Evolutionary conservation across 169 alveolate genomes (phyloP), one percentile per base, ranked within the genome.

Genomic region (Babesia divergens): DNA sequence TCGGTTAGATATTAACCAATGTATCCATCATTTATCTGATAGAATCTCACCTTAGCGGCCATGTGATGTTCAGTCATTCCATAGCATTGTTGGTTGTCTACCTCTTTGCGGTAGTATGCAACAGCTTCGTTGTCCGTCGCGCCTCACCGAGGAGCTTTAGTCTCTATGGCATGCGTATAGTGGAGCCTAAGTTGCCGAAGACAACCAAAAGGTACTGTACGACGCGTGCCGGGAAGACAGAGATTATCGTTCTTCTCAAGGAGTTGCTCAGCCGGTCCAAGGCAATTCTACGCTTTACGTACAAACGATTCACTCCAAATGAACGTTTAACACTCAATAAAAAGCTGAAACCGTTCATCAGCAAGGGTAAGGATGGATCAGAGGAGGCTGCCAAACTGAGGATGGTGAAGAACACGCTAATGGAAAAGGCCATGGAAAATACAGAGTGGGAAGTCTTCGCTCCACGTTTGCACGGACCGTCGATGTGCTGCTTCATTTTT

Each of bases 361-460:
- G 29, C 43, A 40, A n/a, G 31, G 70, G 64, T 11, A 34, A 64
- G 44, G 85, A 65, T 16, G 85, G 74, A 3, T 55, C 82, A 14
- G 43, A 22, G 66, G 50, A 38, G 13, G 18, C 53, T 26, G 68
- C 76, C 37, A 74, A 74, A 53, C 54, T 75, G 53, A 59, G 38
- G 44, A 47, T 66, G 72, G 70, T 66, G 16, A 75, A 75, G 71
- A 75, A 75, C 72, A 47, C 85, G 37, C 49, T 75, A 8, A 65
- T 75, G 55, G 52, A 42, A 44, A 75, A 46, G 58, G 85, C 85
- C 20, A 43, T 75, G 64, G 28, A 4, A 3, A 65, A 65, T 7
- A 66, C 85, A 16, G 60, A 18, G 28, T 75, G 54, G 50, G 80
- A 65, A 44, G 69, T 49, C 20, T 55, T 65, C 24, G 67, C 69